Base-by-base conservation (phyloP, 768 basidiomycete genomes). In the Hericium alpestre region DNA sequence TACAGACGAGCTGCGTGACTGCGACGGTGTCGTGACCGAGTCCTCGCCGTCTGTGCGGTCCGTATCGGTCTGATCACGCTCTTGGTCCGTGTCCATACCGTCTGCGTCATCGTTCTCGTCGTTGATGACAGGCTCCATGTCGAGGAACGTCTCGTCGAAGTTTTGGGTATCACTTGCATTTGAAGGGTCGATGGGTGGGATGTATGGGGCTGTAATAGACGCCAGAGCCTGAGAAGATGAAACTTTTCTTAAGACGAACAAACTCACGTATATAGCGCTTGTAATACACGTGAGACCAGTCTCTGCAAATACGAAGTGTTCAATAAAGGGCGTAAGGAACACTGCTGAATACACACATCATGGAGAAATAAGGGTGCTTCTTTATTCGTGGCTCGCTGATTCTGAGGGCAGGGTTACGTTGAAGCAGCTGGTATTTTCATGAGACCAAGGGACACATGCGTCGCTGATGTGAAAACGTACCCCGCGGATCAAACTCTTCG, bases 81-180 rank as follows among this genome's bases (percentile, higher is more conserved):
- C 84, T 63, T 80, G 81, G 66, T 87, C 87, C 23, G 84, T 87
- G 65, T 87, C 84, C 55, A 74, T 76, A 53, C 16, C 57, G 60
- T 76, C 76, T 6, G 32, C 32, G 8, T 32, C 32, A 32, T 32
- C 32, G 38, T 80, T 76, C 47, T 84, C 86, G 64, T 88, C 87
- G 61, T 93, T 89, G 59, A 98, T 82, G 51, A 90, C 85, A 22
- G 93, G 91, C 62, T 88, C 86, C 90, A 98, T 95, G 67, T 90
- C 90, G 58, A 98, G 79, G 82, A 96, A 98, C 41, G 90, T 86
- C 60, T 94, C 90, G 70, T 98, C 95, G 70, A 98, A 99, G 72
- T 98, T 97, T 70, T 91, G 90, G 62, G 91, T 94, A 79, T 99
- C 96, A 65, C 86, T 84, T 59, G 93, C 93, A 72, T 95, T 91